Evolutionary conservation across 345 rosid genomes (phyloP).

Genomic region (Kandelia obovata): DNA sequence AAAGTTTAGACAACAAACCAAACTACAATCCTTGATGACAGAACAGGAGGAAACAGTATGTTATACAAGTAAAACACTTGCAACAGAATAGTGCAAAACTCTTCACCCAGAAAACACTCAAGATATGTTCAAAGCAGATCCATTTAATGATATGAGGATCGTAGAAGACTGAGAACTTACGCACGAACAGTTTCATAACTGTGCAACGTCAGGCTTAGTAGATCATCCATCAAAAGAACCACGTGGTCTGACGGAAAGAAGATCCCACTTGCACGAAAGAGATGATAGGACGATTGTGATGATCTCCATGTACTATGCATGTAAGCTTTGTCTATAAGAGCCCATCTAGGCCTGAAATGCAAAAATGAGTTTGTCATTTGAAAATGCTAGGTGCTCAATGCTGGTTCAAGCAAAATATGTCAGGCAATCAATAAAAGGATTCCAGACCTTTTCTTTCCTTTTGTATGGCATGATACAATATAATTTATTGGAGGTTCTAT

Average conservation of each 20-base stretch:
- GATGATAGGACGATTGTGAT: constrained; percentile 90
- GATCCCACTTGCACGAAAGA: constrained; percentile 70
- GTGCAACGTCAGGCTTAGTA: constrained; percentile 77
- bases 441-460: constrained; percentile 81
- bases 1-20: not conserved
- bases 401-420: constrained; percentile 15
- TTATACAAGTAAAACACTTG: not conserved
- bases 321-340: constrained; percentile 87
- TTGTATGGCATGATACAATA: constrained; percentile 73
- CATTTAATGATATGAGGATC: constrained; percentile 7
- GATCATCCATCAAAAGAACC: constrained; percentile 74
- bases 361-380: constrained; percentile 18
- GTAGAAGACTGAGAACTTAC: constrained; percentile 51
- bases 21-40: not conserved
- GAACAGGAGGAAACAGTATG: too few relatives aligned
- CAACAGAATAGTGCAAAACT: not conserved
- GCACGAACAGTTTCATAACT: constrained; percentile 90
- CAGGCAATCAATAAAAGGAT: constrained; percentile 8
- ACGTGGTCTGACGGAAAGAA: constrained; percentile 71
- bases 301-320: constrained; percentile 98
- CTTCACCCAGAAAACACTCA: not conserved
- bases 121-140: not conserved
- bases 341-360: constrained; percentile 91
- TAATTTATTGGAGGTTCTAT: constrained; percentile 93
- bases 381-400: constrained; percentile 1